Percentiles rank a stretch among this genome's conserved stretches.
Conservation (phyloP, 805 yeast species). For the Yamadazyma phyllophila region DNA sequence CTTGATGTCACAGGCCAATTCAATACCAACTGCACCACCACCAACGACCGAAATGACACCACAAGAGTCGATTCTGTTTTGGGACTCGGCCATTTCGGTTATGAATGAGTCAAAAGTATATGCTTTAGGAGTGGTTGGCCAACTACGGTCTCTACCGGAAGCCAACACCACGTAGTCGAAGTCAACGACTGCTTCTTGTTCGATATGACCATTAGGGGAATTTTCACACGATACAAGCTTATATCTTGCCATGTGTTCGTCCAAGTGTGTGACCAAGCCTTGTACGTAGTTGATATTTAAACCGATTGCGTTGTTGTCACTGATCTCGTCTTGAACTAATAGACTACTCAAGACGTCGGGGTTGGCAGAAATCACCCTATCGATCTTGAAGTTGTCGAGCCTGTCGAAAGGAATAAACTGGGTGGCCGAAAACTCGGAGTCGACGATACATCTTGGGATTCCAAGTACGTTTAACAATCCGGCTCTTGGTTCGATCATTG, state of each 20-base stretch:
- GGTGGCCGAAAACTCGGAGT: conserved; percentile 35
- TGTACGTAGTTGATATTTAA: conserved; percentile 25
- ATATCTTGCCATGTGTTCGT: conserved; percentile 25
- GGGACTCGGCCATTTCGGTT: conserved; percentile 41
- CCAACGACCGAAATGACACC: conserved; percentile 43
- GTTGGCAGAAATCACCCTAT: conserved; percentile 26
- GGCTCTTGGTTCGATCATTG: conserved; percentile 39
- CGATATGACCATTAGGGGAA: not conserved
- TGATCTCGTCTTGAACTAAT: not conserved
- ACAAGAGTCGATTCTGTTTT: conserved; percentile 28
- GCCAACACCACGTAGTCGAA: conserved; percentile 51
- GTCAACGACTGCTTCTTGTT: conserved; percentile 16
- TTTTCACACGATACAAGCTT: conserved; percentile 14
- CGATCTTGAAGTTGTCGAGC: conserved; percentile 28
- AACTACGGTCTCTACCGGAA: conserved; percentile 48
- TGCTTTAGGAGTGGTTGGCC: conserved; percentile 57
- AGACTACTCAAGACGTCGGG: conserved; percentile 12
- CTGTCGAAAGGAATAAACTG: conserved; percentile 34
- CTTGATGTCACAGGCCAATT: conserved; percentile 42
- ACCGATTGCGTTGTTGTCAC: conserved; percentile 7
- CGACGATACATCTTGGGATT: conserved; percentile 39
- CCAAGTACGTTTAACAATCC: conserved; percentile 42
- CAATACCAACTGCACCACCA: conserved; percentile 45
- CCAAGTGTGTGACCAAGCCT: conserved; percentile 29
- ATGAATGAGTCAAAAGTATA: conserved; percentile 33